Conservation (phyloP, 345 rosid species). For the Lumnitzera racemosa region DNA sequence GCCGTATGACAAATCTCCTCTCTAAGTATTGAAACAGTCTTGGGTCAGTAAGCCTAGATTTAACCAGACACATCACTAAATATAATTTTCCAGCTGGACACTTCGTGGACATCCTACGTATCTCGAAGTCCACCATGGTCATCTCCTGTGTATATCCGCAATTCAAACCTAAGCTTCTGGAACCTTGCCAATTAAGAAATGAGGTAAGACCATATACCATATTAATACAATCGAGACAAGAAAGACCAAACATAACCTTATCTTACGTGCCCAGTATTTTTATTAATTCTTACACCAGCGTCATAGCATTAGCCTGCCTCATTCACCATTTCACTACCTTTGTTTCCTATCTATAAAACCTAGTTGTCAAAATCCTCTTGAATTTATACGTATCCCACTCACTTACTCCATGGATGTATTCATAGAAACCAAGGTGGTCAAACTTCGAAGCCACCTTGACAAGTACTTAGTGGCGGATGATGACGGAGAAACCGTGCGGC, state of each 20-base stretch:
- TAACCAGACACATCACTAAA: no score
- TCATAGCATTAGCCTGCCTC: no score
- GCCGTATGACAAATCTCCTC: no score
- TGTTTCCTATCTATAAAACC: neutral
- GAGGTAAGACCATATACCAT: neutral
- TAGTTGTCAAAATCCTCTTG: neutral
- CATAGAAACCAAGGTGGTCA: slow-evolving; percentile 49
- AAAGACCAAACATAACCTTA: slow-evolving; percentile 13
- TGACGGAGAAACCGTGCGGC: slow-evolving; percentile 53
- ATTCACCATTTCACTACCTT: neutral
- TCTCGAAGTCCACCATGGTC: no score
- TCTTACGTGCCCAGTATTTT: slow-evolving; percentile 14
- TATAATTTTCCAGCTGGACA: no score
- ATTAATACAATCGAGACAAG: slow-evolving; percentile 7
- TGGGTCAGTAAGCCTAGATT: no score
- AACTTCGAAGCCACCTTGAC: slow-evolving; percentile 75
- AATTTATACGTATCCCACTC: neutral
- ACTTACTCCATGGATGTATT: slow-evolving; percentile 54
- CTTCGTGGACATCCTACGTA: no score
- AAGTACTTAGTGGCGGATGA: slow-evolving; percentile 79
- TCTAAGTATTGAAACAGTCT: no score
- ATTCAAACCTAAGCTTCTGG: neutral
- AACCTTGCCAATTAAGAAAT: slow-evolving; percentile 4
- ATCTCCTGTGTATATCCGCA: no score
- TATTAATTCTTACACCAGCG: neutral